Evolutionary conservation across 2,329 filamentous ascomycete species (phyloP).

Genomic region (Leptographium flavum): DNA sequence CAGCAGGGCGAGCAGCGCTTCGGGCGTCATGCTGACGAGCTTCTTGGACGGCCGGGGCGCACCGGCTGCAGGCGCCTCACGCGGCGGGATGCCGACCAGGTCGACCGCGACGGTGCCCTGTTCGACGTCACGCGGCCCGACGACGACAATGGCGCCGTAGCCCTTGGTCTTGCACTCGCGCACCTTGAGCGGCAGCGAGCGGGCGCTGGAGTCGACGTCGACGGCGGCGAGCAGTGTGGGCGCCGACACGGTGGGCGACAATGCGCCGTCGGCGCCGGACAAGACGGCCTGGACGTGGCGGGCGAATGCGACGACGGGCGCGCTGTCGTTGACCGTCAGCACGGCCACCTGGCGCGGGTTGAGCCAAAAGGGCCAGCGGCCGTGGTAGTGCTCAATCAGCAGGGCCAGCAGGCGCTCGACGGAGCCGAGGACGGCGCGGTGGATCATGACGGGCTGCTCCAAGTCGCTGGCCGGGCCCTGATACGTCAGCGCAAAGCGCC

Average conservation of each 20-base stretch:
- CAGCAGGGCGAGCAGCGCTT: conserved; percentile 30
- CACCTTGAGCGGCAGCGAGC: conserved; percentile 54
- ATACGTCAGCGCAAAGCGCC: conserved; percentile 67
- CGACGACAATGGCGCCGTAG: conserved; percentile 59
- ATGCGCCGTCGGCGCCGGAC: conserved; percentile 23
- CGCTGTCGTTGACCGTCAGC: conserved; percentile 53
- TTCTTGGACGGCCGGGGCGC: background rate
- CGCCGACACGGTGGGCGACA: conserved; percentile 11
- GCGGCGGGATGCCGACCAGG: conserved; percentile 13
- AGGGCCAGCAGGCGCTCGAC: conserved; percentile 76
- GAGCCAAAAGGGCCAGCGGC: conserved; percentile 78
- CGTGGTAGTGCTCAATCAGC: conserved; percentile 69
- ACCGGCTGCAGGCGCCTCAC: background rate
- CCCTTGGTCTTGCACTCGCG: conserved; percentile 56
- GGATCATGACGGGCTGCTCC: conserved; percentile 64
- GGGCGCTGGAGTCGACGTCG: conserved; percentile 52
- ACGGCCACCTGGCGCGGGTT: conserved; percentile 67
- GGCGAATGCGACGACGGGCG: conserved; percentile 35
- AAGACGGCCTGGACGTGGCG: conserved; percentile 33
- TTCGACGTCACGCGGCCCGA: conserved; percentile 53
- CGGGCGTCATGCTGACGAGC: conserved; percentile 22
- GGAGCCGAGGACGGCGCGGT: conserved; percentile 72
- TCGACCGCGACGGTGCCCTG: conserved; percentile 40
- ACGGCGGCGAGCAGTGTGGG: conserved; percentile 46
- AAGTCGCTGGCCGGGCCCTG: conserved; percentile 28